Base-by-base conservation (phyloP, 495 filamentous ascomycete genomes). In the Aspergillus ostianus region DNA sequence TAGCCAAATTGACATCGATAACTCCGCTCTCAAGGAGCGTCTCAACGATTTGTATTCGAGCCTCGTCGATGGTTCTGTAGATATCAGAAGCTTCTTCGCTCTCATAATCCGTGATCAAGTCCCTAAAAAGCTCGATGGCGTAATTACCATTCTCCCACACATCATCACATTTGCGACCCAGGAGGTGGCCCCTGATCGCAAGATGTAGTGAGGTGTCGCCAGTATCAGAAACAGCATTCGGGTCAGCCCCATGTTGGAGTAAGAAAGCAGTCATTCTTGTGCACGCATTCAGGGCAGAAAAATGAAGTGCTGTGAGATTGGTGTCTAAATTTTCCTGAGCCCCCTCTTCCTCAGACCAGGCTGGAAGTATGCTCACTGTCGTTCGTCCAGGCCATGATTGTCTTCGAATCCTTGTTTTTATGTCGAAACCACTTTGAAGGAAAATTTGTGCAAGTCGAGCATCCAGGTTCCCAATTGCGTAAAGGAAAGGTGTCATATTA, bases 1-100 rank as follows among this genome's bases (percentile, higher is more conserved):
- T 63, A 26, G 56, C 56, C 18, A 59, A 52, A 23, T 63, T 63
- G 10, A 63, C 51, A 56, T 59, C 10, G 20, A 59, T 56, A 63
- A 49, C 20, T 59, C 23, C 20, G 21, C 44, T 50, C 12, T 54
- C 51, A 20, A 63, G 52, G 41, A 63, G 61, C n/a, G 48, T 32
- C 27, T 51, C 27, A 55, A 63, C 29, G 46, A 54, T 63, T 30
- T 54, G 18, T 52, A 44, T 36, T 55, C 51, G 55, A 10, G 51
- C 26, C 4, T 58, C 36, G 12, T 55, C 51, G 4, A 61, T 57
- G 20, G 60, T 41, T 46, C 50, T 30, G 17, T 46, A 56, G 51
- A 57, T 59, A 18, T 63, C 56, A 52, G 45, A 49, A 41, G 50
- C 51, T 55, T 59, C 56, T 58, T 58, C 41, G n/a, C 60, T 53